Conservation (phyloP, 495 filamentous ascomycete species). For the Cercophora newfieldiana region DNA sequence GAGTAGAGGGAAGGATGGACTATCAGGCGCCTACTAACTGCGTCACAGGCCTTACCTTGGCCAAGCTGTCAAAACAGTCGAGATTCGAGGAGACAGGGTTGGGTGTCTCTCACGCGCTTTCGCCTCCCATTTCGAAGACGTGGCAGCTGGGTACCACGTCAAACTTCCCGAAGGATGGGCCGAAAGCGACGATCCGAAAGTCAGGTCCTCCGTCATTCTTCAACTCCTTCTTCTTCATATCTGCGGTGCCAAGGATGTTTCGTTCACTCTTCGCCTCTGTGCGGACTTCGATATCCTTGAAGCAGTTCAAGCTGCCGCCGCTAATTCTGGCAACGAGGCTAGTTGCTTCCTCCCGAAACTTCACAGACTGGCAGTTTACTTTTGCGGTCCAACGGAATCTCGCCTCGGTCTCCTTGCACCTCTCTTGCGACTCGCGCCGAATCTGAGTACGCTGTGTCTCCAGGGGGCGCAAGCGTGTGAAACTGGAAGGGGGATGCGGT, state of each 20-base stretch:
- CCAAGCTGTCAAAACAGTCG: background rate
- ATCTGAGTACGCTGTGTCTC: background rate
- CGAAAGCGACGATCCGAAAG: background rate
- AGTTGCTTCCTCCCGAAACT: too few species aligned
- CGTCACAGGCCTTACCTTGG: background rate
- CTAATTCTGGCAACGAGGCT: too few species aligned
- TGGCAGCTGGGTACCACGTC: background rate
- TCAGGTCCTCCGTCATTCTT: background rate
- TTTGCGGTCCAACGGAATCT: background rate
- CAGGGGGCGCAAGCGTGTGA: background rate
- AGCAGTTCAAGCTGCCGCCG: too few species aligned
- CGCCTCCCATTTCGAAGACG: background rate
- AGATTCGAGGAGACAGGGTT: background rate
- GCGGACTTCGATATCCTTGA: too few species aligned
- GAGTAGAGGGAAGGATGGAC: background rate
- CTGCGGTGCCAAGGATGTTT: too few species aligned
- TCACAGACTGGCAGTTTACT: background rate
- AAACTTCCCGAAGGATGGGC: background rate
- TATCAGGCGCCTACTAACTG: background rate
- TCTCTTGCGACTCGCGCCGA: background rate
- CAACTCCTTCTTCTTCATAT: too few species aligned
- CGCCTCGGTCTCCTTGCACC: background rate
- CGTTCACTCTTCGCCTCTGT: too few species aligned
- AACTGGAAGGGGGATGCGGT: background rate
- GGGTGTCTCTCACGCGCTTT: background rate